A percentile compares a stretch with the other conserved stretches of the same genome.
These are phyloP conservation scores for Boletus vinaceobasis DNA, from an alignment of 768 basidiomycete species.

Conservation along the genomic window DNA sequence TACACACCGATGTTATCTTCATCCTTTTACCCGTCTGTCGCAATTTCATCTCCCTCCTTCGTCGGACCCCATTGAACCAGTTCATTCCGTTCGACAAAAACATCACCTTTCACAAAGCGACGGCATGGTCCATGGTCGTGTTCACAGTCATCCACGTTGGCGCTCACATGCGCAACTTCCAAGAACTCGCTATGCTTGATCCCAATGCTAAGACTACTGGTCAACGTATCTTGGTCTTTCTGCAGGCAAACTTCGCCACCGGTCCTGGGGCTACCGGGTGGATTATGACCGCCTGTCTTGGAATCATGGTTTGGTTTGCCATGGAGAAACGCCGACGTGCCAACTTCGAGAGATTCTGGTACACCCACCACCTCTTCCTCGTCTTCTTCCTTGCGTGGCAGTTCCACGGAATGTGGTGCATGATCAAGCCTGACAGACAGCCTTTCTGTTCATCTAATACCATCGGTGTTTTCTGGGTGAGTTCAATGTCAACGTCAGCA, in stretches of 20 bases:
- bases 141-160: constrained; percentile 72
- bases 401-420: constrained; percentile 94
- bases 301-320: constrained; percentile 81
- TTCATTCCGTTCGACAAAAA: constrained; percentile 94
- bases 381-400: constrained; percentile 95
- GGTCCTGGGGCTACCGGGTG: constrained; percentile 84
- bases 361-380: constrained; percentile 85
- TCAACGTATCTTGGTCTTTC: constrained; percentile 63
- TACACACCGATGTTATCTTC: constrained; percentile 89
- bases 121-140: constrained; percentile 85
- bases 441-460: constrained; percentile 83
- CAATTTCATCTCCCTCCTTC: constrained; percentile 87
- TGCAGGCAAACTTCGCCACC: constrained; percentile 74
- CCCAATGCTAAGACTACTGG: constrained; percentile 50
- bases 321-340: constrained; percentile 73
- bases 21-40: constrained; percentile 95
- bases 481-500: constrained; percentile 22
- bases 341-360: constrained; percentile 89
- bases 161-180: constrained; percentile 87
- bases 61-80: constrained; percentile 79
- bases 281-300: constrained; percentile 78
- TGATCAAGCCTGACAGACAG: constrained; percentile 87
- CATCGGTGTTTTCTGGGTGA: constrained; percentile 94
- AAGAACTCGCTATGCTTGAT: constrained; percentile 56
- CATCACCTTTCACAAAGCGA: constrained; percentile 86